Percentiles rank a stretch among this genome's conserved stretches.
These are phyloP conservation scores for Coleophoma eucalyptorum DNA, from an alignment of 2,329 filamentous ascomycete species.

Conservation along the genomic window DNA sequence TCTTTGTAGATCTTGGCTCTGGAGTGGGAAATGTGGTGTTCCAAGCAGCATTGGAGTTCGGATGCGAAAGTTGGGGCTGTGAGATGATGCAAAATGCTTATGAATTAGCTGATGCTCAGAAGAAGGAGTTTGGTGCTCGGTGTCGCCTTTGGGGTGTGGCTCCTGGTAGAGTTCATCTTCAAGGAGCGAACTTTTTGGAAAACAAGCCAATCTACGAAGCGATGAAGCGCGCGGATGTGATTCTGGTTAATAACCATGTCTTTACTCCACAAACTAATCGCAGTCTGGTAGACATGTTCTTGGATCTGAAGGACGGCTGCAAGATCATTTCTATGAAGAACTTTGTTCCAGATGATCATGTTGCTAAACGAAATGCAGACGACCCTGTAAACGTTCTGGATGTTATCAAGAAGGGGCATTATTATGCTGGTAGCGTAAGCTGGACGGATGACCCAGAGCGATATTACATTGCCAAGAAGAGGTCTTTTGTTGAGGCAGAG, in stretches of 20 bases:
- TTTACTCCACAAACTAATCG: slow-evolving; percentile 88
- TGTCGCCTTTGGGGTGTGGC: slow-evolving; percentile 86
- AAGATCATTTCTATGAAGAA: slow-evolving; percentile 89
- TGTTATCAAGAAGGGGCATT: slow-evolving; percentile 66
- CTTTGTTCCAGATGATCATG: slow-evolving; percentile 79
- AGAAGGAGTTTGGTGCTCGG: slow-evolving; percentile 78
- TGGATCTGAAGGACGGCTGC: slow-evolving; percentile 88
- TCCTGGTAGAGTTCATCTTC: slow-evolving; percentile 74
- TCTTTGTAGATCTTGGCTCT: slow-evolving; percentile 93
- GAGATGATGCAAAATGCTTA: slow-evolving; percentile 94
- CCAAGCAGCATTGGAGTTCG: slow-evolving; percentile 88
- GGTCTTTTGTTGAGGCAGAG: background rate
- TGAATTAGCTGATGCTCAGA: slow-evolving; percentile 75
- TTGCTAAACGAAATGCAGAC: slow-evolving; percentile 67
- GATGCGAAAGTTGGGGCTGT: slow-evolving; percentile 93
- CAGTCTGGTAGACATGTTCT: slow-evolving; percentile 79
- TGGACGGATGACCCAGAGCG: slow-evolving; percentile 83
- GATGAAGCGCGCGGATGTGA: slow-evolving; percentile 84
- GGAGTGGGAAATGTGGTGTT: slow-evolving; percentile 95
- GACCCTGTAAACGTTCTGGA: slow-evolving; percentile 81
- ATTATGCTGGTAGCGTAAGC: slow-evolving; percentile 71
- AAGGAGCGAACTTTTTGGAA: slow-evolving; percentile 80
- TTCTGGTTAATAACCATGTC: slow-evolving; percentile 96
- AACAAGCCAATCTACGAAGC: slow-evolving; percentile 66
- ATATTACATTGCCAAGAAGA: slow-evolving; percentile 83